These are phyloP conservation scores for Exophiala xenobiotica DNA, from an alignment of 2,329 filamentous ascomycete species.

Conservation along the genomic window DNA sequence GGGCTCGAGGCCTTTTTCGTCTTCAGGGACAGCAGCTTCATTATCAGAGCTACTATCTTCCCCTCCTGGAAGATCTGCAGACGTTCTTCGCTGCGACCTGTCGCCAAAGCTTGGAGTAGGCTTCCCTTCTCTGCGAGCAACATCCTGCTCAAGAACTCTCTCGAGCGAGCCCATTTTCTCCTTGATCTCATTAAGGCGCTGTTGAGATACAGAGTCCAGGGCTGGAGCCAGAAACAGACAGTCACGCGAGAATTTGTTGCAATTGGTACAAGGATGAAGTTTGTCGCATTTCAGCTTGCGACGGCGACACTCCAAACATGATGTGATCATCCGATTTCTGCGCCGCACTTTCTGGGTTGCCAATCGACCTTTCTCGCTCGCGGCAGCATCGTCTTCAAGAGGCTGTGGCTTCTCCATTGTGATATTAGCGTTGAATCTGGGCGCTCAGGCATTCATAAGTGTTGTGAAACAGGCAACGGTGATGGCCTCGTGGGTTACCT, in stretches of 20 bases:
- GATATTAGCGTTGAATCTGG: too few species aligned
- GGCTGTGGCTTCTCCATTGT: conserved; percentile 11
- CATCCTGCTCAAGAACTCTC: conserved; percentile 66
- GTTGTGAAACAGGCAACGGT: not conserved
- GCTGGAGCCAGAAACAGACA: conserved; percentile 66
- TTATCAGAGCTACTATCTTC: conserved; percentile 58
- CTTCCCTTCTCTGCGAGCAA: conserved; percentile 43
- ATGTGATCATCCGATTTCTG: conserved; percentile 66
- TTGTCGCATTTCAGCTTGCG: conserved; percentile 80
- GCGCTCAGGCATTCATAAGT: not conserved
- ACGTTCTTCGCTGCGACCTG: conserved; percentile 48
- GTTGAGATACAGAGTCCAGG: conserved; percentile 67
- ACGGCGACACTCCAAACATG: conserved; percentile 69
- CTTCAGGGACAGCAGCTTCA: conserved; percentile 44
- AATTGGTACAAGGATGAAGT: conserved; percentile 66
- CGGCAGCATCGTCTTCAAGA: not conserved
- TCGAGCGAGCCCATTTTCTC: conserved; percentile 74
- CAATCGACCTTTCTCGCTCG: conserved; percentile 16
- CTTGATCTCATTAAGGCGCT: conserved; percentile 73
- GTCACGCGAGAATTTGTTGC: conserved; percentile 51
- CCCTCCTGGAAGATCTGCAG: conserved; percentile 29
- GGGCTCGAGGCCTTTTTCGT: conserved; percentile 60
- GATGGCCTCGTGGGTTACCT: not conserved
- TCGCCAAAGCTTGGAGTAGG: not conserved
- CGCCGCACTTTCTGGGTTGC: conserved; percentile 47